Evolutionary conservation across 208 protist genomes (phyloP).

Genomic region (Leishmania tropica): DNA sequence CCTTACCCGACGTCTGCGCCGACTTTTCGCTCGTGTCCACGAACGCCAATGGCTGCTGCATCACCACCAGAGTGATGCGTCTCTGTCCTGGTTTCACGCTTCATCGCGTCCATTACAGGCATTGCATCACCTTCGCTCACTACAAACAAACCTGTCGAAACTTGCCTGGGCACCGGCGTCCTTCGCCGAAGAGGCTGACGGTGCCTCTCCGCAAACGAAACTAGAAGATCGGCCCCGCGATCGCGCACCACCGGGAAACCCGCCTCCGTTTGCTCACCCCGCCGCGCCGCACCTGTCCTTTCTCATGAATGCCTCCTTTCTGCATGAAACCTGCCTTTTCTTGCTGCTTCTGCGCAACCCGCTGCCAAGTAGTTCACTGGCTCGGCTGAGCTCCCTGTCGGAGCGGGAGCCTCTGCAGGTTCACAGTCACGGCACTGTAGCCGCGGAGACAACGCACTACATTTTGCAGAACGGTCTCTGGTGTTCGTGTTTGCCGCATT

Average conservation of each 20-base stretch:
- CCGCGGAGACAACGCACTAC: neutral
- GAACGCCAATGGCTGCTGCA: neutral
- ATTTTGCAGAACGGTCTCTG: conserved; percentile 4
- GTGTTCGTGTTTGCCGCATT: neutral
- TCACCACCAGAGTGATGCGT: neutral
- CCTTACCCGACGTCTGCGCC: neutral
- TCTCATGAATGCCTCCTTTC: conserved; percentile 53
- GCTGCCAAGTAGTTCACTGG: conserved; percentile 12
- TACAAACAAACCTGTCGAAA: too few species aligned
- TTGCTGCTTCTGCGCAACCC: conserved; percentile 50
- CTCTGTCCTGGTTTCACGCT: neutral
- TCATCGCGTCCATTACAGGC: neutral
- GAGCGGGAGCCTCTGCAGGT: neutral
- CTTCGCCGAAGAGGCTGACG: conserved; percentile 4
- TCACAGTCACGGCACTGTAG: neutral
- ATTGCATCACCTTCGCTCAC: neutral
- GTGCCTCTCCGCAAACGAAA: neutral
- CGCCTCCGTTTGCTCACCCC: neutral
- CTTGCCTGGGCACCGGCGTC: conserved; percentile 2
- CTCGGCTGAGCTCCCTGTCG: neutral
- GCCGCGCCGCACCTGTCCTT: neutral
- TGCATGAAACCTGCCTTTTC: conserved; percentile 74
- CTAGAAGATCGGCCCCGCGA: neutral
- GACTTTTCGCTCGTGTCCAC: neutral
- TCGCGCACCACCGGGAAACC: neutral